A percentile compares a stretch with the other conserved stretches of the same genome.
These are phyloP conservation scores for Candida koratica DNA, from an alignment of 805 yeast species.

Conservation along the genomic window DNA sequence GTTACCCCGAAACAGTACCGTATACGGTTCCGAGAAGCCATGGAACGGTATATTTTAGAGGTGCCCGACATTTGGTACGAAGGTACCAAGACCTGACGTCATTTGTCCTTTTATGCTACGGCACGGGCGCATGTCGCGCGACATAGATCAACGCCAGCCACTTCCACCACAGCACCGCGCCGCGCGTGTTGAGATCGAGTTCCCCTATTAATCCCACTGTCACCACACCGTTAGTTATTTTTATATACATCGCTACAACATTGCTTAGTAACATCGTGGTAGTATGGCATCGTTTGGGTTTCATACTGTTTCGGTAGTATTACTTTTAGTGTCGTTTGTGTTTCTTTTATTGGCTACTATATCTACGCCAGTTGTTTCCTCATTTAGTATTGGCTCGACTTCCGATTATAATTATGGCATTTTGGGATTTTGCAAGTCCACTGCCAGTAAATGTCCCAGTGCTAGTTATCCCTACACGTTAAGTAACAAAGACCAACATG, in stretches of 20 bases:
- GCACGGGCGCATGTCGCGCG: constrained; percentile 1
- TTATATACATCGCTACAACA: too few relatives aligned
- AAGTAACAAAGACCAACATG: constrained; percentile 20
- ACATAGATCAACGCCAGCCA: constrained; percentile 7
- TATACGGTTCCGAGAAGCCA: constrained; percentile 91
- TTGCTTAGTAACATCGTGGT: too few relatives aligned
- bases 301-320: constrained; percentile 22
- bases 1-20: constrained; percentile 96
- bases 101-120: neutral
- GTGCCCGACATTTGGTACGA: constrained; percentile 77
- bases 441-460: constrained; percentile 33
- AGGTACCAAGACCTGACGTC: constrained; percentile 16
- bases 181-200: too few relatives aligned
- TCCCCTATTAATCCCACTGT: too few relatives aligned
- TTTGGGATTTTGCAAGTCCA: constrained; percentile 56
- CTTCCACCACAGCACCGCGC: constrained; percentile 3
- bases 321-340: constrained; percentile 53
- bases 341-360: constrained; percentile 58
- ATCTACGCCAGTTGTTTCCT: constrained; percentile 53
- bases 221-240: too few relatives aligned
- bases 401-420: constrained; percentile 52
- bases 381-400: constrained; percentile 49
- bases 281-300: constrained; percentile 11
- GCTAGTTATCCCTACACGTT: constrained; percentile 47
- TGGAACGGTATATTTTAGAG: constrained; percentile 92